phyloP scores from a whole-genome alignment of 805 yeast species.

The Priceomyces haplophilus region DNA sequence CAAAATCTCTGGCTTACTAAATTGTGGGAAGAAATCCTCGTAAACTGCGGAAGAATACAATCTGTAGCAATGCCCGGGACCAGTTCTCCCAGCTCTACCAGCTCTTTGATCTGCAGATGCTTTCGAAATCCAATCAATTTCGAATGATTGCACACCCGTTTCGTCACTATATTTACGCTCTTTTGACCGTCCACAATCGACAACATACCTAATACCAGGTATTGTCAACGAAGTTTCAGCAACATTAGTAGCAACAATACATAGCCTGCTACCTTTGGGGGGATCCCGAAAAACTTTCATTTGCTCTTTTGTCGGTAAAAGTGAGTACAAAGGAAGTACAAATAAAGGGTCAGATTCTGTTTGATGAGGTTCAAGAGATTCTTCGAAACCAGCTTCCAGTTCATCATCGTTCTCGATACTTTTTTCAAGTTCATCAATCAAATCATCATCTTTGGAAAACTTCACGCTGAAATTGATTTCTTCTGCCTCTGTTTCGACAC shows the following conservation, averaged over 20 bases:
- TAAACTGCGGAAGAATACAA: conserved; percentile 90
- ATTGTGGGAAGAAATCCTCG: conserved; percentile 80
- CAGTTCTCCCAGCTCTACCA: conserved; percentile 98
- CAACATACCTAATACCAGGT: conserved; percentile 91
- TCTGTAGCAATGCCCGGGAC: conserved; percentile 96
- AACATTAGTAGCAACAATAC: conserved; percentile 94
- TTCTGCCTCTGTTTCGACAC: conserved; percentile 78
- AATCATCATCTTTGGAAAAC: conserved; percentile 29
- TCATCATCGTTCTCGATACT: conserved; percentile 49
- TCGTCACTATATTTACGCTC: conserved; percentile 79
- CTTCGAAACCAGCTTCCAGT: conserved; percentile 69
- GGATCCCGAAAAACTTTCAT: conserved; percentile 87
- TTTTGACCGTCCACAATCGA: conserved; percentile 92
- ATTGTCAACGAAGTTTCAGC: conserved; percentile 97
- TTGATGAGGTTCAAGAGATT: conserved; percentile 66
- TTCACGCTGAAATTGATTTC: conserved; percentile 73
- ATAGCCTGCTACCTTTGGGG: conserved; percentile 80
- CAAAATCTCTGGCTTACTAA: conserved; percentile 83
- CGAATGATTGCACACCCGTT: conserved; percentile 90
- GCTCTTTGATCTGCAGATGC: conserved; percentile 95
- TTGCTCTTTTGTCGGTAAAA: conserved; percentile 92
- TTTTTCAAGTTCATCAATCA: conserved; percentile 37
- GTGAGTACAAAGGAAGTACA: conserved; percentile 88
- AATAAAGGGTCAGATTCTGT: conserved; percentile 74
- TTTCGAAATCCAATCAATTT: conserved; percentile 86